Conservation (phyloP, 2,329 filamentous ascomycete genomes). For the Fusarium sp. region DNA sequence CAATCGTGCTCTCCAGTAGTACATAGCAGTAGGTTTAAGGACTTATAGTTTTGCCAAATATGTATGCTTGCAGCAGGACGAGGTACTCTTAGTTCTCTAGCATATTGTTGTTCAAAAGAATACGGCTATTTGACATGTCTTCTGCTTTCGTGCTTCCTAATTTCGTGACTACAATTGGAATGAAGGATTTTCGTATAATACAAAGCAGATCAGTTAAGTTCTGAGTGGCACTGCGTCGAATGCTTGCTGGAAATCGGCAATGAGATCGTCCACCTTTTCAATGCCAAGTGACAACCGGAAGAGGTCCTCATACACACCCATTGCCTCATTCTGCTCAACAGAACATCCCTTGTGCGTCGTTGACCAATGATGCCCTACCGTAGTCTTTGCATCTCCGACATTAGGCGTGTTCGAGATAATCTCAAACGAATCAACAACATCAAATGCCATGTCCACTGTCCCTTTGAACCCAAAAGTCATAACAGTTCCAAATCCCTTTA, state of each 20-base stretch:
- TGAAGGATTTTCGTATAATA: background rate
- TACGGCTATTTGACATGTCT: no score
- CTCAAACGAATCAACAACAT: slow-evolving; percentile 70
- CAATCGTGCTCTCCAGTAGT: background rate
- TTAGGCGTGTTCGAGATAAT: background rate
- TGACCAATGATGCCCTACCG: slow-evolving; percentile 78
- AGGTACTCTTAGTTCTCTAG: background rate
- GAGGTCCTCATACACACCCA: slow-evolving; percentile 70
- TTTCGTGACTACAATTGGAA: background rate
- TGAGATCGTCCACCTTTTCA: slow-evolving; percentile 79
- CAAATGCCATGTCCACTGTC: slow-evolving; percentile 58
- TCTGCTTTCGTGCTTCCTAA: no score
- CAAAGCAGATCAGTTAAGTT: background rate
- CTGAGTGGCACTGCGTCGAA: background rate
- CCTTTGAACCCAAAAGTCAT: slow-evolving; percentile 67
- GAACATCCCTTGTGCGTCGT: slow-evolving; percentile 67
- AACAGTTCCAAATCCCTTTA: slow-evolving; percentile 77
- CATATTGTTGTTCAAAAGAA: background rate
- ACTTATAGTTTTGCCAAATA: background rate
- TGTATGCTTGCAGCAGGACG: no score
- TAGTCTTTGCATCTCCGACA: slow-evolving; percentile 77
- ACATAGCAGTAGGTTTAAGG: background rate
- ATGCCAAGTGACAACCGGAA: slow-evolving; percentile 53
- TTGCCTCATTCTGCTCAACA: background rate
- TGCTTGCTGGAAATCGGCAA: slow-evolving; percentile 73